Evolutionary conservation across 208 protist genomes (phyloP).

Genomic region (Trichomonas gallinae): DNA sequence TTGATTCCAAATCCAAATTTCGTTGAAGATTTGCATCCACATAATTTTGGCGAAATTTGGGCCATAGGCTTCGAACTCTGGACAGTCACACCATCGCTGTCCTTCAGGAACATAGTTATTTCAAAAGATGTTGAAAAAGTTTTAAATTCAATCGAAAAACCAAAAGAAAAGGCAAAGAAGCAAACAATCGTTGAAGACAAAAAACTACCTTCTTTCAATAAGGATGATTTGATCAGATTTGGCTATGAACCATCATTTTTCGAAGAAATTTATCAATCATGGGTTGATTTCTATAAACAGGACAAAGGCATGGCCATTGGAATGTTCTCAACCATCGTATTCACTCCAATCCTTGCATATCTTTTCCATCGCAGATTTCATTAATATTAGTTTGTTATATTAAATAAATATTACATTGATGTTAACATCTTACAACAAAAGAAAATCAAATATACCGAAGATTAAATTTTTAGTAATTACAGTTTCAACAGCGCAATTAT

Average conservation of each 20-base stretch:
- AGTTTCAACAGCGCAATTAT: no score
- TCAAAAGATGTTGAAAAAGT: background rate
- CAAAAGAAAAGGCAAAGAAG: background rate
- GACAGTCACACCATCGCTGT: background rate
- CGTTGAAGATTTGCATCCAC: conserved; percentile 21
- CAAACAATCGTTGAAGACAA: background rate
- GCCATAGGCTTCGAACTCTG: background rate
- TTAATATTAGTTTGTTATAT: no score
- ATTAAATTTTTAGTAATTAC: no score
- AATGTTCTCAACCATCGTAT: background rate
- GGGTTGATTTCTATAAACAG: background rate
- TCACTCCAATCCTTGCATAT: background rate
- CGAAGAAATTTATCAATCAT: background rate
- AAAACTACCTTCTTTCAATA: background rate
- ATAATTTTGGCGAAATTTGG: background rate
- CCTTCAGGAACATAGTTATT: background rate
- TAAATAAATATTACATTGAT: no score
- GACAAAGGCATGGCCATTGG: background rate
- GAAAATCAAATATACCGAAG: no score
- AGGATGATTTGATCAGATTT: background rate
- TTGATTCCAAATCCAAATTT: conserved; percentile 40
- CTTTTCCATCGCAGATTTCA: no score
- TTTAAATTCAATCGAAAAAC: background rate
- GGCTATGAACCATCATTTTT: background rate
- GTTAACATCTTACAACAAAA: no score